These are phyloP conservation scores for Aspergillus incahuasiensis DNA, from an alignment of 495 filamentous ascomycete species.

Conservation along the genomic window DNA sequence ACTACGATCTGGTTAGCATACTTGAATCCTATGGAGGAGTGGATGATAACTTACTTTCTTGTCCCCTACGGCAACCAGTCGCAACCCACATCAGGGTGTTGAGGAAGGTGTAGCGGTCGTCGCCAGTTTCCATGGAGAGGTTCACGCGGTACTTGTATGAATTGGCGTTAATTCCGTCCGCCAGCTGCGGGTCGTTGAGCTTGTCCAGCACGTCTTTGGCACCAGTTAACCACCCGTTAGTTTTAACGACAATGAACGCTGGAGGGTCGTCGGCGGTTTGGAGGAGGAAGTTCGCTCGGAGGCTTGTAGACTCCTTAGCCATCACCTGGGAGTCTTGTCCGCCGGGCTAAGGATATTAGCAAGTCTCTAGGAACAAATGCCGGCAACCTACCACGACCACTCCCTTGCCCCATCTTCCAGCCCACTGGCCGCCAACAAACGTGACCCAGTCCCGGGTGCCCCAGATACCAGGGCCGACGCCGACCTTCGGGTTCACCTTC, in stretches of 20 bases:
- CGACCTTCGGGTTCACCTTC: constrained; percentile 53
- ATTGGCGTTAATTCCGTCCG: constrained; percentile 51
- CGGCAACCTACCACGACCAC: constrained; percentile 48
- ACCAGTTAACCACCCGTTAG: constrained; percentile 54
- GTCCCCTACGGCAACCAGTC: constrained; percentile 53
- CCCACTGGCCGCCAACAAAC: constrained; percentile 55
- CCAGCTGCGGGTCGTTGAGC: constrained; percentile 46
- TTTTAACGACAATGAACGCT: constrained; percentile 56
- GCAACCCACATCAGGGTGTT: constrained; percentile 61
- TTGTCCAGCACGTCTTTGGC: constrained; percentile 55
- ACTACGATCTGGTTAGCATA: constrained; percentile 21
- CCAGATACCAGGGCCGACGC: constrained; percentile 49
- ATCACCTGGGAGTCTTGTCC: constrained; percentile 57
- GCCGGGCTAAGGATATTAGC: constrained; percentile 42
- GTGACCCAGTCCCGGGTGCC: constrained; percentile 57
- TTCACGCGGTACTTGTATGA: constrained; percentile 55
- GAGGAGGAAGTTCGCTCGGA: constrained; percentile 51
- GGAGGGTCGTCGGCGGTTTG: constrained; percentile 56
- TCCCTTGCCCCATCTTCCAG: constrained; percentile 56
- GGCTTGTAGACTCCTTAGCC: constrained; percentile 50
- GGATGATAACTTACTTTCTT: constrained; percentile 42
- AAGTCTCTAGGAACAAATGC: not conserved
- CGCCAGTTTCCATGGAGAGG: constrained; percentile 56
- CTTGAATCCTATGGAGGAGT: not conserved
- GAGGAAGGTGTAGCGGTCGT: constrained; percentile 57